Evolutionary conservation across 2,329 filamentous ascomycete genomes (phyloP), one percentile per base, ranked within the genome.

Genomic region (Aquanectria penicillioides): DNA sequence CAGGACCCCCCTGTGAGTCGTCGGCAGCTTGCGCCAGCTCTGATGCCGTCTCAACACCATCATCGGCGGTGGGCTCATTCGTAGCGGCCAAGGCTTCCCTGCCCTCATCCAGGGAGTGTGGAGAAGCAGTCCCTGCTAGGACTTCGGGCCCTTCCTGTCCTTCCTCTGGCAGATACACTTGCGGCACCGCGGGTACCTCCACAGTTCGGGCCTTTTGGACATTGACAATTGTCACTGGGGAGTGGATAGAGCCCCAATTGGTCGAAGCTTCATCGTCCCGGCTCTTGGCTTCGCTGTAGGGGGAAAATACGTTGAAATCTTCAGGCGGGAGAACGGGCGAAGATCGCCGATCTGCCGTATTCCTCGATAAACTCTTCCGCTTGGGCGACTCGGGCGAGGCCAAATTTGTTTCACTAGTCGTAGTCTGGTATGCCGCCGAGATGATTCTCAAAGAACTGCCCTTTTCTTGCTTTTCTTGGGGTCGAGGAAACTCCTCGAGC

Each of bases 191-290:
- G 23, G 63, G 62, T 11, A 69, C 61, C 29, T 64, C 78, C 51
- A 78, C 75, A 11, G 76, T 73, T 47, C 76, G 76, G 22, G 75
- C 72, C 43, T 78, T 72, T 29, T 77, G 76, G 17, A 85, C 69
- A 56, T 81, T 75, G 48, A 84, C 70, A 13, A 81, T 74, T 37
- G 75, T 71, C 26, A 78, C 75, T 8, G 82, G 79, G 10, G 83
- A 84, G 59, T 83, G 77, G n/a, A 83, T 72, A 3, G 81, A 83
- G 40, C 78, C 82, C 81, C 81, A 83, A 57, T 79, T 76, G 13
- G 78, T 80, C 5, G 73, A 78, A 2, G 69, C 71, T 41, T 82
- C 79, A 23, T 82, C 80, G 18, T 77, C 75, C 11, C 71, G 72
- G 22, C 69, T 74, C 26, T 64, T 74, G 18, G 59, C 60, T 38